A percentile compares a stretch with the other conserved stretches of the same genome.
These are phyloP conservation scores for Leersia perrieri DNA, from an alignment of 176 grass and related monocot species.

Conservation along the genomic window DNA sequence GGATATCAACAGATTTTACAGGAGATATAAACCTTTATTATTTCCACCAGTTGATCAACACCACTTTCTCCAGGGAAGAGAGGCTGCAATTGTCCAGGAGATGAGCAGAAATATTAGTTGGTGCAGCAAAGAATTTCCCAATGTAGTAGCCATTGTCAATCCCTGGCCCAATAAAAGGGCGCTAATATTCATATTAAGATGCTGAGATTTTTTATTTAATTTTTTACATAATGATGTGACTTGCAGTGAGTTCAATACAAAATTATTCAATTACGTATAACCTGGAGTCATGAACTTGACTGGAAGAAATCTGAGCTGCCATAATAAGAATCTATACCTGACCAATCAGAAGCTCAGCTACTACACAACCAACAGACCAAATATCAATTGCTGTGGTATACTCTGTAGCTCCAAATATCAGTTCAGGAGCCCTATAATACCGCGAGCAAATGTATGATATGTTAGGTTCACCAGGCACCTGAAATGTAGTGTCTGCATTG, in stretches of 20 bases:
- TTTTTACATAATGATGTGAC: neutral
- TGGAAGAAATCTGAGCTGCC: conserved; percentile 14
- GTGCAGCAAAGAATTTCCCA: neutral
- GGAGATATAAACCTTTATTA: conserved; percentile 74
- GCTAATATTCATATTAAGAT: neutral
- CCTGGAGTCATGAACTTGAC: neutral
- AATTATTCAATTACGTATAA: neutral
- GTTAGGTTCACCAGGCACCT: conserved; percentile 93
- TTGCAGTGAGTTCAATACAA: neutral
- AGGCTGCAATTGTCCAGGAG: conserved; percentile 46
- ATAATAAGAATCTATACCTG: conserved; percentile 50
- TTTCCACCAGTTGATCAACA: conserved; percentile 95
- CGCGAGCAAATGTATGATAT: conserved; percentile 98
- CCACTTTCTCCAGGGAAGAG: conserved; percentile 93
- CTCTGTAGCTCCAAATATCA: conserved; percentile 97
- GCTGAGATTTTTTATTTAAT: neutral
- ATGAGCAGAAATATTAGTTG: neutral
- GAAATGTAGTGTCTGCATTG: conserved; percentile 31
- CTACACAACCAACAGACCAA: conserved; percentile 98
- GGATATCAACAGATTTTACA: conserved; percentile 3
- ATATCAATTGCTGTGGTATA: conserved; percentile 94
- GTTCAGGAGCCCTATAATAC: conserved; percentile 97
- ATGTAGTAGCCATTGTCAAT: neutral
- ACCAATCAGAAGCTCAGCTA: conserved; percentile 87
- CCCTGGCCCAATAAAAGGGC: neutral